Base-by-base conservation (phyloP, 2,329 filamentous ascomycete species). In the Dothideomycetes sp. region DNA sequence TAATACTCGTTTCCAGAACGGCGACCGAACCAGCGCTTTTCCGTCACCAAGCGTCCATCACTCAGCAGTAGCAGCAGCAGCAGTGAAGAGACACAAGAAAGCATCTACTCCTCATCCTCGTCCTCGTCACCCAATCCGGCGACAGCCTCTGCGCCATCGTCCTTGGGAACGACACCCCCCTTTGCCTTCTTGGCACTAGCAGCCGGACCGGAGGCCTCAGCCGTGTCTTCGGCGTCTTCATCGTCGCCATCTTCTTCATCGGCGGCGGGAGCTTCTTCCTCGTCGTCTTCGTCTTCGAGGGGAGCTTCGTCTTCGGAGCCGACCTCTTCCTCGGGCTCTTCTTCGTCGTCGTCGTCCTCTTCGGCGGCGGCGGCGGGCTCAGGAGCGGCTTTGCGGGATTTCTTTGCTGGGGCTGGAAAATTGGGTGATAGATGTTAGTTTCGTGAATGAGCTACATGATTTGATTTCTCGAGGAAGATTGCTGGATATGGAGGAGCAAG, bases 61-160 rank as follows among this genome's bases (percentile, higher is more conserved):
- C n/a, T n/a, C n/a, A n/a, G n/a, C n/a, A 27, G 12, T 27, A 27
- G 7, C 12, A 7, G 12, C 12, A 27, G 7, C 22, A 27, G 22
- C 7, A 27, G 22, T 7, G 12, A 27, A 27, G 22, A 27, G 22
- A n/a, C n/a, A n/a, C n/a, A n/a, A n/a, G 7, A 27, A 27, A 27
- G 22, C 7, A 7, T 12, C 22, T 27, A 27, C 22, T 27, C 22
- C 22, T 27, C 22, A 27, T 27, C 22, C 22, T 27, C 22, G 7
- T 27, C 22, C 22, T 27, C 50, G 17, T 46, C 49, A n/a, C n/a
- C n/a, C n/a, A n/a, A n/a, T n/a, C n/a, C n/a, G n/a, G n/a, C n/a
- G n/a, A n/a, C n/a, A 16, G 48, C 53, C 19, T 56, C 52, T 24
- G 52, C 52, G 36, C 55, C 55, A 14, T 49, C 45, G 24, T 57